phyloP scores from a whole-genome alignment of 2,329 filamentous ascomycete species.

The Venturia nashicola region DNA sequence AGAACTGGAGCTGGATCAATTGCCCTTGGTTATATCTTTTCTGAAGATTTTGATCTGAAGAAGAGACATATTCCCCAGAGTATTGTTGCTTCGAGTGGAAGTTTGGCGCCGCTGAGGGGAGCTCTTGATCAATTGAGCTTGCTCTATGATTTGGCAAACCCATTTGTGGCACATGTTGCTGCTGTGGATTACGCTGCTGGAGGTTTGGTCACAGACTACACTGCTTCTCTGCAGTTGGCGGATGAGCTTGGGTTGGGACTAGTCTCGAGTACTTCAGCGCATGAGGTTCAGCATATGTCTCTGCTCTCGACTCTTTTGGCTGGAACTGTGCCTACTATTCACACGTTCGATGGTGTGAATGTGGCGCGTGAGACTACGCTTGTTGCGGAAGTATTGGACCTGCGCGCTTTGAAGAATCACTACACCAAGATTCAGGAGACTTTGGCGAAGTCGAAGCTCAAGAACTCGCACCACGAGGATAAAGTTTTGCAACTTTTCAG shows the following conservation, averaged over 20 bases:
- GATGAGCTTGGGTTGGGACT: slow-evolving; percentile 86
- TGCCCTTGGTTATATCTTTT: slow-evolving; percentile 94
- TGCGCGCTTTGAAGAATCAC: slow-evolving; percentile 53
- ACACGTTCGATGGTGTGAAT: slow-evolving; percentile 78
- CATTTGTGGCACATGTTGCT: slow-evolving; percentile 83
- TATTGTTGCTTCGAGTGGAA: slow-evolving; percentile 75
- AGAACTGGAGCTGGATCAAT: slow-evolving; percentile 80
- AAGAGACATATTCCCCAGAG: slow-evolving; percentile 89
- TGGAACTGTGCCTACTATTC: slow-evolving; percentile 66
- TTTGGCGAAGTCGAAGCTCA: slow-evolving; percentile 47
- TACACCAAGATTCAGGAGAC: slow-evolving; percentile 56
- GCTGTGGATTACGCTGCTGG: slow-evolving; percentile 71
- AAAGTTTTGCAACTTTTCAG: slow-evolving; percentile 59
- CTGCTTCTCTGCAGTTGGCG: slow-evolving; percentile 62
- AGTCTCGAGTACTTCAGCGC: slow-evolving; percentile 71
- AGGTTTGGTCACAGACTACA: slow-evolving; percentile 79
- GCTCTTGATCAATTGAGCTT: slow-evolving; percentile 84
- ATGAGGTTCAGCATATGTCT: slow-evolving; percentile 92
- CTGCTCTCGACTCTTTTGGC: slow-evolving; percentile 76
- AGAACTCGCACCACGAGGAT: slow-evolving; percentile 56
- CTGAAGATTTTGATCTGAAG: slow-evolving; percentile 83
- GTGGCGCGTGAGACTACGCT: slow-evolving; percentile 72
- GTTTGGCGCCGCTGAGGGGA: slow-evolving; percentile 66
- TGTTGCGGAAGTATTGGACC: slow-evolving; percentile 69
- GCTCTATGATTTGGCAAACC: slow-evolving; percentile 82